Percentiles rank a stretch among this genome's conserved stretches.
These are phyloP conservation scores for Diophrys sp. DNA, from an alignment of 73 alveolate species.

Conservation along the genomic window DNA sequence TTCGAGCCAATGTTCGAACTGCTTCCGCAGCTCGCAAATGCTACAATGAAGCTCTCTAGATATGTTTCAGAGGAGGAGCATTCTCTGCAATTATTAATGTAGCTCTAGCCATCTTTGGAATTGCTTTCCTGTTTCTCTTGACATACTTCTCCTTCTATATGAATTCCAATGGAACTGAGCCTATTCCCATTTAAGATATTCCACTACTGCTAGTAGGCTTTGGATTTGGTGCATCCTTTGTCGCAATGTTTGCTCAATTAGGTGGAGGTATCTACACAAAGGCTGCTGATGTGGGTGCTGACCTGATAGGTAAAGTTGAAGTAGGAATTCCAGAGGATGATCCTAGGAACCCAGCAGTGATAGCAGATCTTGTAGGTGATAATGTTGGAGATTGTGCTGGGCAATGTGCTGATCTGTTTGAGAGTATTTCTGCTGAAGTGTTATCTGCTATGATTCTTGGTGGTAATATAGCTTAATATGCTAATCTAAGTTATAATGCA, in stretches of 20 bases:
- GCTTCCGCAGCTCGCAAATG: conserved; percentile 82
- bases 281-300: conserved; percentile 97
- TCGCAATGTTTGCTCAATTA: conserved; percentile 82
- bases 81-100: conserved; percentile 79
- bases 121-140: conserved; percentile 48
- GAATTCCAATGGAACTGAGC: conserved; percentile 24
- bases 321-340: conserved; percentile 90
- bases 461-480: conserved; percentile 70
- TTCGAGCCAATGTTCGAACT: conserved; percentile 77
- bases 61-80: conserved; percentile 86
- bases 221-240: conserved; percentile 88
- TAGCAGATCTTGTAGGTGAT: conserved; percentile 93
- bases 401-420: conserved; percentile 85
- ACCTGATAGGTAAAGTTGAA: conserved; percentile 80
- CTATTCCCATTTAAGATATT: conserved; percentile 63
- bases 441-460: conserved; percentile 89
- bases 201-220: conserved; percentile 78
- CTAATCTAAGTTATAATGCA: conserved; percentile 34
- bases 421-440: conserved; percentile 86
- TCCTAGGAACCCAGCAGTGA: conserved; percentile 92
- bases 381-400: conserved; percentile 97
- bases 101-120: conserved; percentile 82
- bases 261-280: conserved; percentile 87
- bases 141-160: conserved; percentile 38
- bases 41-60: conserved; percentile 68